Conservation (phyloP, 2,329 filamentous ascomycete species). For the Talaromyces sp. region DNA sequence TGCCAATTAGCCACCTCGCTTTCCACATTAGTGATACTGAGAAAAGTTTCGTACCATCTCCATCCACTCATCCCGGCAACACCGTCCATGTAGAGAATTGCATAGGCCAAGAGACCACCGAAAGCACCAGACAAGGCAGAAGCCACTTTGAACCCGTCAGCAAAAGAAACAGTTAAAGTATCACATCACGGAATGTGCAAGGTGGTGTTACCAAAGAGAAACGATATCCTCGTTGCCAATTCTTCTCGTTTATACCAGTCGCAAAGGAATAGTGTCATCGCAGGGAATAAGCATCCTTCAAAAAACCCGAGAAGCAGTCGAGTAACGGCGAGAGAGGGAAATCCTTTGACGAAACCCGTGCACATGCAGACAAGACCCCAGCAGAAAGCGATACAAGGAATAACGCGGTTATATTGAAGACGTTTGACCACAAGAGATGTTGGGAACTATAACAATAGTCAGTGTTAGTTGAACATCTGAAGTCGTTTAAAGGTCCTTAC, state of each 20-base stretch:
- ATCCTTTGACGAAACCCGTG: constrained; percentile 3
- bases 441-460: not conserved
- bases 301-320: constrained; percentile 2
- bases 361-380: constrained; percentile 10
- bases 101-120: constrained; percentile 69
- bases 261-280: constrained; percentile 8
- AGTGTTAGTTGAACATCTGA: not conserved
- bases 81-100: constrained; percentile 69
- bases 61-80: constrained; percentile 61
- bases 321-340: constrained; percentile 1
- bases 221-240: constrained; percentile 5
- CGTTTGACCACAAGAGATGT: constrained; percentile 7
- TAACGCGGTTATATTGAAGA: constrained; percentile 10
- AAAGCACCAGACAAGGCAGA: constrained; percentile 64
- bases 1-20: not conserved
- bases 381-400: constrained; percentile 6
- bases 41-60: constrained; percentile 59
- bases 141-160: not conserved
- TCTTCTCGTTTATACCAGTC: constrained; percentile 11
- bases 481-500: not conserved
- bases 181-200: not conserved
- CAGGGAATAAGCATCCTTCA: constrained; percentile 8
- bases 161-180: not conserved
- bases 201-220: not conserved
- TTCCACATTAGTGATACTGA: not conserved